Conservation (phyloP, 106 monocot species). For the Dendrobium huoshanense region DNA sequence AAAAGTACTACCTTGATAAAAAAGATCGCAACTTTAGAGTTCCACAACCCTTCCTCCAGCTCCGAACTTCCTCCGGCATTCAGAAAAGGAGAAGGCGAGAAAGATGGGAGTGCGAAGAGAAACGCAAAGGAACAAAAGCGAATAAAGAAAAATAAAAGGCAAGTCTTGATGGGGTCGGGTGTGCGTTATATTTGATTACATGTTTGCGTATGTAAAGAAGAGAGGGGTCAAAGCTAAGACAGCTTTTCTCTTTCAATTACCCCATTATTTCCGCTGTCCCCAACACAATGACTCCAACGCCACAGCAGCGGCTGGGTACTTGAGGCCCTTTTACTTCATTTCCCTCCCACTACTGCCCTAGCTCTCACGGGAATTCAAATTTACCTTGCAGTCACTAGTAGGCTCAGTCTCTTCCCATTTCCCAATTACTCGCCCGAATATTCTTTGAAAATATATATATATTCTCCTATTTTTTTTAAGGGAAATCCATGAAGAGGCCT, state of each 20-base stretch:
- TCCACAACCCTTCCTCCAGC: not conserved
- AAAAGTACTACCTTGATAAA: conserved; percentile 1
- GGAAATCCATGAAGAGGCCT: no score
- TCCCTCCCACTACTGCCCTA: not conserved
- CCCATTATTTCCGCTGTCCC: conserved; percentile 2
- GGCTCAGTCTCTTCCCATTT: not conserved
- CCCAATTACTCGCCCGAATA: not conserved
- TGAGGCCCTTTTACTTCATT: not conserved
- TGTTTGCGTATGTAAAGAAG: not conserved
- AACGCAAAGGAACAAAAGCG: not conserved
- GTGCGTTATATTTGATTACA: not conserved
- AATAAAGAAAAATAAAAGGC: not conserved
- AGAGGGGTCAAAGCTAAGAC: conserved; percentile 1
- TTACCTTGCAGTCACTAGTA: not conserved
- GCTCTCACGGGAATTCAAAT: conserved; percentile 4
- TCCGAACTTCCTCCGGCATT: not conserved
- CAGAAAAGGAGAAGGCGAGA: not conserved
- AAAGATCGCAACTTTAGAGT: conserved; percentile 8
- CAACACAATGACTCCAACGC: not conserved
- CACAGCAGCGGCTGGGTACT: not conserved
- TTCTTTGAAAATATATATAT: not conserved
- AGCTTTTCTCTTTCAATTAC: conserved; percentile 6
- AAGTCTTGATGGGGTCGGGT: not conserved
- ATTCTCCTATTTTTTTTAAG: no score
- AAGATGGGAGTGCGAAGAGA: not conserved